These are phyloP conservation scores for Capronia epimyces DNA, from an alignment of 2,329 filamentous ascomycete genomes.

Conservation along the genomic window DNA sequence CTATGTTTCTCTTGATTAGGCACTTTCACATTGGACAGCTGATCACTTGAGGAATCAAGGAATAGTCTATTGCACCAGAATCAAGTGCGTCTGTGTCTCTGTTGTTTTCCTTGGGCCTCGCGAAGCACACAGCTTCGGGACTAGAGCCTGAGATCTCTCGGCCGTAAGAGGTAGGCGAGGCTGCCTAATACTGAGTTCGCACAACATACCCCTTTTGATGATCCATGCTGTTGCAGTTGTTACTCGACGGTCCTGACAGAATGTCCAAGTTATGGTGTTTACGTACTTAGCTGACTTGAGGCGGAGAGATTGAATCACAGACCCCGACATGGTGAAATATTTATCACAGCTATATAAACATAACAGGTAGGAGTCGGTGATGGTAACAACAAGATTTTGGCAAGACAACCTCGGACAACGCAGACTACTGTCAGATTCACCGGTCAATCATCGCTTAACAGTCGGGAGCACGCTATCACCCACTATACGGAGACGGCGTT, in stretches of 20 bases:
- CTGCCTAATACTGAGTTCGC: slow-evolving; percentile 9
- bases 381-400: neutral
- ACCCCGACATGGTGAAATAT: neutral
- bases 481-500: neutral
- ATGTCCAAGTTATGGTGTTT: neutral
- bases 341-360: neutral
- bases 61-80: neutral
- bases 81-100: neutral
- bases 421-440: neutral
- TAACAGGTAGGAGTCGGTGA: neutral
- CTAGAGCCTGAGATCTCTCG: slow-evolving; percentile 1
- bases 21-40: neutral
- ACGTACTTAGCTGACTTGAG: slow-evolving; percentile 11
- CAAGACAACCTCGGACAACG: neutral
- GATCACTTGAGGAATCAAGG: neutral
- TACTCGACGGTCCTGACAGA: neutral
- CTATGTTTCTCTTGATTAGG: neutral
- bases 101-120: neutral
- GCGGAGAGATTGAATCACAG: slow-evolving; percentile 10
- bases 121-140: neutral
- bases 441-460: neutral
- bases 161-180: slow-evolving; percentile 14
- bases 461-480: neutral
- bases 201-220: slow-evolving; percentile 10
- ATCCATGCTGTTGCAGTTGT: neutral